These are phyloP conservation scores for Casaregolazyma suthepensis DNA, from an alignment of 1,139 yeast genomes.

Conservation along the genomic window DNA sequence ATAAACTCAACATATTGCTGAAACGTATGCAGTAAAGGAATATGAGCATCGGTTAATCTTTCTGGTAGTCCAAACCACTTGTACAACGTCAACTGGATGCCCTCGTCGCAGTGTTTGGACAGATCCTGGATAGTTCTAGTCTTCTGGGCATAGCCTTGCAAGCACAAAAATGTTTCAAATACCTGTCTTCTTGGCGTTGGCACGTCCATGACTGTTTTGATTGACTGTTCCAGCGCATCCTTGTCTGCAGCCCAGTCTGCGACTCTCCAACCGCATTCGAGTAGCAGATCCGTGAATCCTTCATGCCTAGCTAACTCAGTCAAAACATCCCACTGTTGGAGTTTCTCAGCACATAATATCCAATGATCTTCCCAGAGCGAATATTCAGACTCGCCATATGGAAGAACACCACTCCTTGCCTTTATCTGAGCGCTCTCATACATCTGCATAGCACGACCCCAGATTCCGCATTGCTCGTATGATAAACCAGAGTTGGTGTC, in stretches of 20 bases:
- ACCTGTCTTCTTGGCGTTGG: slow-evolving; percentile 97
- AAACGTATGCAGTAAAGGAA: slow-evolving; percentile 85
- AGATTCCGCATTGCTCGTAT: slow-evolving; percentile 89
- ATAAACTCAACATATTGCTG: slow-evolving; percentile 96
- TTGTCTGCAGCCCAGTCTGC: slow-evolving; percentile 98
- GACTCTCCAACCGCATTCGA: slow-evolving; percentile 99
- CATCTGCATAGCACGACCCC: slow-evolving; percentile 90
- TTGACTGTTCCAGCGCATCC: slow-evolving; percentile 90
- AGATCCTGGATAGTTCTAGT: slow-evolving; percentile 73
- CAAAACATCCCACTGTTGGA: slow-evolving; percentile 97
- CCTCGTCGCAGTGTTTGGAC: slow-evolving; percentile 86
- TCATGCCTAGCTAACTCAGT: slow-evolving; percentile 97
- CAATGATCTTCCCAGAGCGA: slow-evolving; percentile 98
- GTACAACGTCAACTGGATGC: slow-evolving; percentile 84
- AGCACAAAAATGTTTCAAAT: slow-evolving; percentile 85
- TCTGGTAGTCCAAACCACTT: slow-evolving; percentile 91
- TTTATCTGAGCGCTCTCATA: slow-evolving; percentile 98
- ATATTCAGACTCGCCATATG: slow-evolving; percentile 93
- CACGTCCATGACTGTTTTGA: slow-evolving; percentile 94
- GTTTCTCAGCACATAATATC: slow-evolving; percentile 93
- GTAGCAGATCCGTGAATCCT: slow-evolving; percentile 85
- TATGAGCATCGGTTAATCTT: slow-evolving; percentile 76
- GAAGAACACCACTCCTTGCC: slow-evolving; percentile 91
- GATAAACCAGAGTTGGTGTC: slow-evolving; percentile 92
- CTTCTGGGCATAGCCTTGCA: slow-evolving; percentile 91